Evolutionary conservation across 164 flowering plant genomes (phyloP), one percentile per base, ranked within the genome.

Genomic region (Dillenia suffruticosa): DNA sequence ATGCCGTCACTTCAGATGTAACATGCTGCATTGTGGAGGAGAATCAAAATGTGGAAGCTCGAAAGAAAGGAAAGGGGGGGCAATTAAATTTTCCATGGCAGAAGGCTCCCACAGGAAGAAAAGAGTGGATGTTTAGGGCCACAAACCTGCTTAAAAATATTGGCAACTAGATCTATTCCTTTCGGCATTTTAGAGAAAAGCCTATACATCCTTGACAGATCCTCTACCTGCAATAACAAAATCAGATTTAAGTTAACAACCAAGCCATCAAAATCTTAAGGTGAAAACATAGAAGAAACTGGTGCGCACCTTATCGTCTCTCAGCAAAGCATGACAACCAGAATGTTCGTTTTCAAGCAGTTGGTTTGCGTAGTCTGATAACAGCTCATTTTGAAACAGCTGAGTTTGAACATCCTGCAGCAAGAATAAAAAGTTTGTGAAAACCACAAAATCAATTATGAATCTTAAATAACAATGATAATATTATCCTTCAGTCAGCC

Each of bases 311-410:
- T 90, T 93, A 73, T 89, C 96, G 82, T 89, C 94, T 79, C 89
- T 77, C 10, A 93, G 94, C 74, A 93, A 79, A 3, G 87, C 92
- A 78, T 75, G 88, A 64, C 96, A 93, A 68, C 97, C 98, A 69
- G 99, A 94, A 62, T 86, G 83, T 77, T 94, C 98, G 67, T 94
- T 91, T 56, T 91, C 96, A 59, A 94, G 89, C 45, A 93, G 74
- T 72, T 86, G 96, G 76, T 56, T 79, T 70, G 84, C 82, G 82
- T 79, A 77, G 16, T 64, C 79, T 2, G 75, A 72, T 69, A 86
- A 64, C 68, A 84, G 53, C 63, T 84, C 85, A 67, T 80, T 63
- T 76, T 86, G n/a, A n/a, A n/a, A n/a, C n/a, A n/a, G n/a, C n/a
- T n/a, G n/a, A n/a, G n/a, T n/a, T n/a, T n/a, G 87, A 54, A 80